Evolutionary conservation across 306 rosid species (phyloP), one percentile per base, ranked within the genome.

Genomic region (Malus asiatica): DNA sequence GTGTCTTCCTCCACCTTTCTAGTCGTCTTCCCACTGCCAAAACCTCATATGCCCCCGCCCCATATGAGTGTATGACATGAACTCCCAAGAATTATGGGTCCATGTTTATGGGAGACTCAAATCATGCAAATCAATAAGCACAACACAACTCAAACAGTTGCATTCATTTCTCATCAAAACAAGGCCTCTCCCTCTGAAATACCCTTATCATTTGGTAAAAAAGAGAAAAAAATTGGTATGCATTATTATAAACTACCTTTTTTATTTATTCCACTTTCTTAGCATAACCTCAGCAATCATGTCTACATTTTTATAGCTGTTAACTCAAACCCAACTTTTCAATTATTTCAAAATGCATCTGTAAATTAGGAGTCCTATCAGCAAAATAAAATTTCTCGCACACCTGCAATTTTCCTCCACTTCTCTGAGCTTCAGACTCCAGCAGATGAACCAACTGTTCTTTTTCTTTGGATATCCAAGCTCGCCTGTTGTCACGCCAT

Each of bases 271-370:
- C 48, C 51, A 45, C 16, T 45, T 45, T 45, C 51, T 12, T 12
- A 45, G 15, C 16, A 45, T 45, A 45, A 45, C 5, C 5, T 11
- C 42, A 62, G 11, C 18, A 53, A 52, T 8, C 38, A 4, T 18
- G 62, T 51, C 58, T 30, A 19, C 44, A 51, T 19, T 53, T 11
- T 18, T 18, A 53, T 13, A 18, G 25, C 29, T 61, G 33, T 79
- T 61, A 85, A 72, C 85, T 85, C 15, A 91, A 77, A 46, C 91
- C 89, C 81, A 93, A 70, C 61, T 46, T 68, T 61, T 90, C 90
- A 68, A 93, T 91, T 69, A 91, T 87, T 86, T 93, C 96, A 86
- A 90, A 93, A 78, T 91, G 98, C 96, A 91, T 93, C 85, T 90
- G 94, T 82, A 93, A 40, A 80, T 87, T 86, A 10, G 92, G 85